Percentiles rank a stretch among this genome's conserved stretches.
These are phyloP conservation scores for Blastobotrys serpentis DNA, from an alignment of 1,139 yeast species.

Conservation along the genomic window DNA sequence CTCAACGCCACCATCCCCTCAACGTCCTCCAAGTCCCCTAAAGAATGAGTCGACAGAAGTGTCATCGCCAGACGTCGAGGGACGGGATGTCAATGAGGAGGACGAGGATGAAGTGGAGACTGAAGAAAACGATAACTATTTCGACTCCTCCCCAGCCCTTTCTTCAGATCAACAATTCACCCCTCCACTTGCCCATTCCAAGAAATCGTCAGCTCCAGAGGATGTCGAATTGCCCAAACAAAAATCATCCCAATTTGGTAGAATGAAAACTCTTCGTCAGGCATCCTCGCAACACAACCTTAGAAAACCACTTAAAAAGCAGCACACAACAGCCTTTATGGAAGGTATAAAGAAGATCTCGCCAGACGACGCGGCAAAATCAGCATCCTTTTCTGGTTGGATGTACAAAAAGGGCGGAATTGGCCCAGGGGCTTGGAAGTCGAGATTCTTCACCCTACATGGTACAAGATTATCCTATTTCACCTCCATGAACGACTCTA, in stretches of 20 bases:
- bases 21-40: slow-evolving; percentile 9
- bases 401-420: slow-evolving; percentile 89
- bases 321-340: slow-evolving; percentile 81
- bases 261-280: slow-evolving; percentile 26
- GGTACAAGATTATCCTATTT: slow-evolving; percentile 92
- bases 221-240: slow-evolving; percentile 11
- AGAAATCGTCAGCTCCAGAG: slow-evolving; percentile 5
- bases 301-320: slow-evolving; percentile 34
- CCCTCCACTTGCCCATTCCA: neutral
- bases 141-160: neutral
- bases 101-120: slow-evolving; percentile 6
- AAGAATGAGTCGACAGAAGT: slow-evolving; percentile 2
- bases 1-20: slow-evolving; percentile 18
- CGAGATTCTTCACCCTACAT: slow-evolving; percentile 83
- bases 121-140: neutral
- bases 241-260: slow-evolving; percentile 16
- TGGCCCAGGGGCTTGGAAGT: slow-evolving; percentile 87
- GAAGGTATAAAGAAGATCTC: slow-evolving; percentile 82
- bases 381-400: slow-evolving; percentile 88
- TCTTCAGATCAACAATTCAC: neutral
- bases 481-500: slow-evolving; percentile 70
- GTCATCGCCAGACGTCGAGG: neutral
- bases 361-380: slow-evolving; percentile 74
- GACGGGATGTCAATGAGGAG: neutral
- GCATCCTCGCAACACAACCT: slow-evolving; percentile 34